phyloP scores from a whole-genome alignment of 1,284 basidiomycete species.

The Pyrrhoderma lamaoense region DNA sequence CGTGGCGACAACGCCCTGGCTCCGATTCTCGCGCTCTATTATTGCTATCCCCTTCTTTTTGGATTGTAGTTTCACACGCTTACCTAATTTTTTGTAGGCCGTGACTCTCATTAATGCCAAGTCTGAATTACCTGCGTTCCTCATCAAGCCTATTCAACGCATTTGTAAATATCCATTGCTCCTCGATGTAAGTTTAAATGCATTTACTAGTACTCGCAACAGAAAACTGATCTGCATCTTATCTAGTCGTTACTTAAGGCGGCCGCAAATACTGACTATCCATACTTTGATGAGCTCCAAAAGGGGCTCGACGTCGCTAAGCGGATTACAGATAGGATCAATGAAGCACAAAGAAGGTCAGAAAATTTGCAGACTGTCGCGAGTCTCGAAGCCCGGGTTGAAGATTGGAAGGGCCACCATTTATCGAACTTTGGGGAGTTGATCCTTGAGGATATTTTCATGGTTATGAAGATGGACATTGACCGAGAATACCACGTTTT shows the following conservation, averaged over 20 bases:
- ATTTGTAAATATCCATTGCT: conserved; percentile 73
- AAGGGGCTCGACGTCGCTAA: conserved; percentile 82
- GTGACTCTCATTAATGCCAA: conserved; percentile 65
- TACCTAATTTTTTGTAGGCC: conserved; percentile 20
- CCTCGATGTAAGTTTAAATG: conserved; percentile 40
- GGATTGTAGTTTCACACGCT: conserved; percentile 8
- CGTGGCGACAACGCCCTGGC: conserved; percentile 13
- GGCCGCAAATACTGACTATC: conserved; percentile 56
- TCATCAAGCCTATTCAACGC: conserved; percentile 74
- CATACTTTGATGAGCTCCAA: conserved; percentile 76
- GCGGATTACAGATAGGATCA: conserved; percentile 92
- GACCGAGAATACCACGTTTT: conserved; percentile 99
- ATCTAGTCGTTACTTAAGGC: conserved; percentile 72
- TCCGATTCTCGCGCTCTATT: conserved; percentile 8
- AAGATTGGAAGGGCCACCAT: conserved; percentile 99
- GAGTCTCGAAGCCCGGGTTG: conserved; percentile 84
- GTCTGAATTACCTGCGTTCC: conserved; percentile 81
- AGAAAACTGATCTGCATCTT: conserved; percentile 18
- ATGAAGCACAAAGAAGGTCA: conserved; percentile 86
- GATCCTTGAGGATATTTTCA: conserved; percentile 90
- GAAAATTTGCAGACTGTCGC: conserved; percentile 86
- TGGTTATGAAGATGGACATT: conserved; percentile 93
- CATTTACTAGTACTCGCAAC: conserved; percentile 8
- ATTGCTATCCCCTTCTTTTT: conserved; percentile 1
- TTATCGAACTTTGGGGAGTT: conserved; percentile 90